Evolutionary conservation across 2,329 filamentous ascomycete genomes (phyloP).

Genomic region (Aureobasidium sp.): DNA sequence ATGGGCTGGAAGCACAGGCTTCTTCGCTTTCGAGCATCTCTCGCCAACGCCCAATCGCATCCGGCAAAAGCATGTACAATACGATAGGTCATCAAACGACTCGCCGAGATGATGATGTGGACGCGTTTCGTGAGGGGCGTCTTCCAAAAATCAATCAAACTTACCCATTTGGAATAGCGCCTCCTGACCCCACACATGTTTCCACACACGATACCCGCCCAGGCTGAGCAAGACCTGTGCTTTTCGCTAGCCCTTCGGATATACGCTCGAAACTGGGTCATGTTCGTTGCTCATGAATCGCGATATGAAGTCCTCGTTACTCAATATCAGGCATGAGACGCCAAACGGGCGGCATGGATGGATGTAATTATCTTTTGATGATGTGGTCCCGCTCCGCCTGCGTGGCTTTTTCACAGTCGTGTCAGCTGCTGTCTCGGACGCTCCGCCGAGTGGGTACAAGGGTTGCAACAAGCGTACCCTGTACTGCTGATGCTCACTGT

Average conservation of each 20-base stretch:
- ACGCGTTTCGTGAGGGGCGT: slow-evolving; percentile 2
- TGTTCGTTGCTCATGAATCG: slow-evolving; percentile 1
- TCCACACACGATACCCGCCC: neutral
- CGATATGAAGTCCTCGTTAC: slow-evolving; percentile 1
- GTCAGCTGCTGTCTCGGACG: slow-evolving; percentile 14
- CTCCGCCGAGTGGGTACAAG: slow-evolving; percentile 7
- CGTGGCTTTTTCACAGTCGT: slow-evolving; percentile 6
- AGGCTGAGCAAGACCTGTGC: slow-evolving; percentile 6
- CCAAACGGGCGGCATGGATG: neutral
- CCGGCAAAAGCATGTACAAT: slow-evolving; percentile 4
- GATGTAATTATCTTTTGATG: slow-evolving; percentile 2
- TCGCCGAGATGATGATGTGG: slow-evolving; percentile 2
- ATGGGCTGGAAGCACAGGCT: neutral
- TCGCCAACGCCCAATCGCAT: neutral
- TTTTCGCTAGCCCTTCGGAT: slow-evolving; percentile 13
- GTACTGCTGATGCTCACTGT: slow-evolving; percentile 12
- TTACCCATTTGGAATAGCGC: slow-evolving; percentile 5
- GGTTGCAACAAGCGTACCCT: slow-evolving; percentile 1
- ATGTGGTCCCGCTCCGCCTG: slow-evolving; percentile 5
- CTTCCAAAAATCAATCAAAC: slow-evolving; percentile 3
- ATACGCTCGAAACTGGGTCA: slow-evolving; percentile 3
- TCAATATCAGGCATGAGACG: slow-evolving; percentile 3
- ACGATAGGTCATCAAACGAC: slow-evolving; percentile 7
- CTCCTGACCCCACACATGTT: slow-evolving; percentile 2
- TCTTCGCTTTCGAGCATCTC: neutral